Evolutionary conservation across 2,329 filamentous ascomycete genomes (phyloP), one percentile per base, ranked within the genome.

Genomic region (Paraphoma chrysanthemicola): DNA sequence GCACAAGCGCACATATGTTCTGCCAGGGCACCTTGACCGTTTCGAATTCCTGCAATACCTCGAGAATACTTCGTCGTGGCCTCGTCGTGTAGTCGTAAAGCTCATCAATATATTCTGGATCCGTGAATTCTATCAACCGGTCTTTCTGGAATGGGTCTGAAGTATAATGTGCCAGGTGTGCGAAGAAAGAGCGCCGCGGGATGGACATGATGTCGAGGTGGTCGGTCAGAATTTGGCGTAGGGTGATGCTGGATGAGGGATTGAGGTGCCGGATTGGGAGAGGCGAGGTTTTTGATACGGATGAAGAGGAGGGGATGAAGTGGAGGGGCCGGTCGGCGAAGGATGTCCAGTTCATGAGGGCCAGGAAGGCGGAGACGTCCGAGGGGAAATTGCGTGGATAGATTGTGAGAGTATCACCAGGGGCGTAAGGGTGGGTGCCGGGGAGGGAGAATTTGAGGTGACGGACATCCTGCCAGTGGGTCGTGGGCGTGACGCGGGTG

Each of bases 71-170:
- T 33, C 95, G 89, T 33, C 93, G 89, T 0, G 94, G 91, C 8
- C 95, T 88, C 0, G 93, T 93, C 1, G 95, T 95, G 73, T 99
- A 99, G 78, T 99, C 94, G 79, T 92, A 98, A 53, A 97, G 89
- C 67, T 99, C 95, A 66, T 98, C 93, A 6, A 94, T 86, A 67
- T 89, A 91, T 44, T 90, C 85, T 0, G 92, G 87, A 67, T 90
- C 86, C 1, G 88, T 88, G 67, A 99, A 95, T 71, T 99, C 95
- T 8, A 90, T 77, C 0, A 99, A 85, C 1, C 94, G 87, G 59
- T 95, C 90, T 66, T 87, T 88, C 69, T 99, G 94, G 67, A 88
- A 87, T 2, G 80, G 74, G 67, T 96, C 86, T 0, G 81, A 78
- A 1, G 92, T 90, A 69, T 93, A 93, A 72, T 92, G 87, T 0